A percentile compares a stretch with the other conserved stretches of the same genome.
phyloP scores from a whole-genome alignment of 306 rosid species.

The Prunus dulcis region DNA sequence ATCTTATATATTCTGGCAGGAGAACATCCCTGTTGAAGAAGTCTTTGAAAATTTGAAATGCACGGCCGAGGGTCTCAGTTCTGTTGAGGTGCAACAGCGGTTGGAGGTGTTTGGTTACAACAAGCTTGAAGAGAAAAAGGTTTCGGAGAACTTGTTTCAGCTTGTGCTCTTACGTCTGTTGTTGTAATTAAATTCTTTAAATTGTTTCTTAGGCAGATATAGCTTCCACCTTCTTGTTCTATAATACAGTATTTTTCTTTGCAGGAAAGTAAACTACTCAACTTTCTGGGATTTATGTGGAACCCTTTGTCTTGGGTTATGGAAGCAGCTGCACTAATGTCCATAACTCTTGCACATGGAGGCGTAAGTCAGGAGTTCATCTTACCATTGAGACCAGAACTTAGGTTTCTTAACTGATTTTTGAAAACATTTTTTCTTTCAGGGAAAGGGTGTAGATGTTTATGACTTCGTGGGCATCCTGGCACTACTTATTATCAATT shows the following conservation, averaged over 20 bases:
- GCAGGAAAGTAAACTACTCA: constrained; percentile 24
- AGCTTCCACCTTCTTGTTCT: background rate
- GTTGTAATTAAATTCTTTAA: background rate
- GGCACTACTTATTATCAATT: constrained; percentile 18
- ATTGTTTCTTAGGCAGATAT: background rate
- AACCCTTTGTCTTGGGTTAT: constrained; percentile 32
- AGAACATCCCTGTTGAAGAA: constrained; percentile 22
- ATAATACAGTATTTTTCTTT: background rate
- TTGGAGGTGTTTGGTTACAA: constrained; percentile 20
- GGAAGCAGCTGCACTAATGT: constrained; percentile 32
- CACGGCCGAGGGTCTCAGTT: constrained; percentile 19
- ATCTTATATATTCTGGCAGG: constrained; percentile 10
- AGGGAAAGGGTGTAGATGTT: constrained; percentile 16
- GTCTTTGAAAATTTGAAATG: constrained; percentile 23
- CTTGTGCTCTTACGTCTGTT: background rate
- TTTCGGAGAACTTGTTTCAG: background rate
- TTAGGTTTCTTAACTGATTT: constrained; percentile 2
- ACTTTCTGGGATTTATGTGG: constrained; percentile 28
- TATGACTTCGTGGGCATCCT: constrained; percentile 21
- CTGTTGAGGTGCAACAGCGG: constrained; percentile 12
- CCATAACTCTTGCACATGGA: constrained; percentile 12
- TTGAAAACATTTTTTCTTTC: background rate
- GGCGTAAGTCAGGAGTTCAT: constrained; percentile 10
- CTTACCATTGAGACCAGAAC: background rate
- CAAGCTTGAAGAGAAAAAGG: constrained; percentile 28